phyloP scores from a whole-genome alignment of 164 flowering plant genomes.

The Chimonanthus salicifolius region DNA sequence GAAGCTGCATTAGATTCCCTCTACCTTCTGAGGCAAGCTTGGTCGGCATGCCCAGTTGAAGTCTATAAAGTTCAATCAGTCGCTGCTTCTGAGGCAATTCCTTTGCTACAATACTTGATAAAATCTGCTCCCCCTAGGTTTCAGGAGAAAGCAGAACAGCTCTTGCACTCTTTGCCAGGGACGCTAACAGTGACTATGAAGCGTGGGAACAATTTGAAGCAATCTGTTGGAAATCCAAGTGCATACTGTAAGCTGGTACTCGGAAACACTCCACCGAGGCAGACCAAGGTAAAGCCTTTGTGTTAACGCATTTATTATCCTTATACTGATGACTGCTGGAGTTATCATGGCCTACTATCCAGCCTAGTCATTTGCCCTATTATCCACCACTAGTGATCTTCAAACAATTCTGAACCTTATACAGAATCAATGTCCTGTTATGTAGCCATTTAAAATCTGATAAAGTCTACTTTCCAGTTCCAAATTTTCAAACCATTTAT shows the following conservation, averaged over 20 bases:
- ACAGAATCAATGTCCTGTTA: not conserved
- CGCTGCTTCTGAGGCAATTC: slow-evolving; percentile 96
- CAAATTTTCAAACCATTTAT: not conserved
- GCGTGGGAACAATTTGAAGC: slow-evolving; percentile 94
- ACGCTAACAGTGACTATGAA: slow-evolving; percentile 79
- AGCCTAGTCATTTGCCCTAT: not conserved
- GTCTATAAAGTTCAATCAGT: slow-evolving; percentile 89
- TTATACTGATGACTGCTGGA: not conserved
- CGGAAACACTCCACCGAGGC: slow-evolving; percentile 72
- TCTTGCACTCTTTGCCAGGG: slow-evolving; percentile 98
- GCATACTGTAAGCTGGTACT: slow-evolving; percentile 90
- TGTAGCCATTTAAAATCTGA: not conserved
- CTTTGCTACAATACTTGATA: slow-evolving; percentile 83
- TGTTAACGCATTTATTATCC: not conserved
- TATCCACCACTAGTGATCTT: not conserved
- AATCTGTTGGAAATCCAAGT: slow-evolving; percentile 92
- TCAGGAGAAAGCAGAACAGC: slow-evolving; percentile 92
- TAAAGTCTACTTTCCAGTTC: not conserved
- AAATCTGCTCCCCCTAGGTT: slow-evolving; percentile 95
- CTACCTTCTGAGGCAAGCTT: slow-evolving; percentile 87
- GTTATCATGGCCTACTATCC: not conserved
- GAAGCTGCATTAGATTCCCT: slow-evolving; percentile 95
- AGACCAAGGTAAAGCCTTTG: slow-evolving; percentile 56
- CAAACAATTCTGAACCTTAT: not conserved
- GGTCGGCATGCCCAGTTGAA: slow-evolving; percentile 97